phyloP scores from a whole-genome alignment of 768 basidiomycete species.

The Tephrocybe sp. region DNA sequence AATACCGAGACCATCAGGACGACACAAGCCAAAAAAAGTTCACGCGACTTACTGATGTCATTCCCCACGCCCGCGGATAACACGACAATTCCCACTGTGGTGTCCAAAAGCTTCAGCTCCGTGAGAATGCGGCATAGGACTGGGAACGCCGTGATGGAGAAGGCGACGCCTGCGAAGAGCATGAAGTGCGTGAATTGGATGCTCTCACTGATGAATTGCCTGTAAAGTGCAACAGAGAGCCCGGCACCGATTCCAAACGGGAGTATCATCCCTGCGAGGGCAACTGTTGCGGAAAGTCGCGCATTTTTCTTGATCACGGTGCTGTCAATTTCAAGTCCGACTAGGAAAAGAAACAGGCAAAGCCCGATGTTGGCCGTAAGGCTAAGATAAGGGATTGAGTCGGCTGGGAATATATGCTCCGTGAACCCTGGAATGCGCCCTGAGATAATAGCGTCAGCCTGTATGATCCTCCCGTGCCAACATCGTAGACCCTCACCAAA shows the following conservation, averaged over 20 bases:
- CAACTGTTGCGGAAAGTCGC: conserved; percentile 64
- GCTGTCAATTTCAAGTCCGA: conserved; percentile 89
- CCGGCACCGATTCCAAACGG: conserved; percentile 87
- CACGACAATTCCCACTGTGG: conserved; percentile 89
- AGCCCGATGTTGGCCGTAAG: conserved; percentile 90
- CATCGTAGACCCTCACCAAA: conserved; percentile 32
- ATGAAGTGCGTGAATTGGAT: conserved; percentile 87
- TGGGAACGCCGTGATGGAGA: conserved; percentile 85
- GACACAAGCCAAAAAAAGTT: not conserved
- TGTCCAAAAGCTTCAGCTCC: conserved; percentile 89
- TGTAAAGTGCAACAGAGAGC: conserved; percentile 64
- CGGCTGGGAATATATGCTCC: conserved; percentile 74
- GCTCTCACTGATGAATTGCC: conserved; percentile 64
- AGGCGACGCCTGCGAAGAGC: conserved; percentile 92
- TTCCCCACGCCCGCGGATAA: conserved; percentile 91
- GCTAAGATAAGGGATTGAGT: conserved; percentile 74
- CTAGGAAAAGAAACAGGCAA: conserved; percentile 87
- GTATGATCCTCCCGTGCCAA: not conserved
- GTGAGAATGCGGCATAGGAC: conserved; percentile 86
- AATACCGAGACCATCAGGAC: not conserved
- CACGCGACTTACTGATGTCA: conserved; percentile 53
- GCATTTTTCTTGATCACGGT: conserved; percentile 78
- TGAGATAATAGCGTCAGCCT: conserved; percentile 2
- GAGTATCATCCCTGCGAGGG: conserved; percentile 79
- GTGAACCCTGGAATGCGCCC: conserved; percentile 91